These are phyloP conservation scores for Mycocentrospora acerina DNA, from an alignment of 2,329 filamentous ascomycete genomes.

Conservation along the genomic window DNA sequence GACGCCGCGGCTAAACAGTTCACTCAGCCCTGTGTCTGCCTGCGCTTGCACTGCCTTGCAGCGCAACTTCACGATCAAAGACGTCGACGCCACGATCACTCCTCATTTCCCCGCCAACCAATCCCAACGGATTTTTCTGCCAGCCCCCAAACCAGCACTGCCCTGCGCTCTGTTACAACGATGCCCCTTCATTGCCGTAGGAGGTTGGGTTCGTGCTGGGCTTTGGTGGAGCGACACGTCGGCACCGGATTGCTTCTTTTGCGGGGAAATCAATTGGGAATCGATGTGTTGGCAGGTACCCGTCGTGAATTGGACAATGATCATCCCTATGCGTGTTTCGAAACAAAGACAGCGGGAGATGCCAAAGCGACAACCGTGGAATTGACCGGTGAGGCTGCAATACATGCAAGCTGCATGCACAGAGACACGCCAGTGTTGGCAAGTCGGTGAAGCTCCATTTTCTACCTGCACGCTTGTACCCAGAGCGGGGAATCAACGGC, in stretches of 20 bases:
- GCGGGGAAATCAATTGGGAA: neutral
- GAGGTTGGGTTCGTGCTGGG: neutral
- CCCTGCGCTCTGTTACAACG: conserved; percentile 16
- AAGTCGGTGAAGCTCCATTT: conserved; percentile 27
- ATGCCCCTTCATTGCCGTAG: neutral
- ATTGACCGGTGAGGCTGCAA: conserved; percentile 31
- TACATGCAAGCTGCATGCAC: conserved; percentile 18
- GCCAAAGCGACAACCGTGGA: neutral
- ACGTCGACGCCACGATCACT: conserved; percentile 6
- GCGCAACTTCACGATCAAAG: conserved; percentile 10
- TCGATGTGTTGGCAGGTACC: neutral
- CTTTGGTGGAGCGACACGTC: conserved; percentile 1
- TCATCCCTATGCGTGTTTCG: neutral
- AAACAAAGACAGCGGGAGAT: neutral
- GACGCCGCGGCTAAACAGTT: neutral
- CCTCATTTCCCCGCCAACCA: conserved; percentile 13
- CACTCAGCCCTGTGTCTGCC: conserved; percentile 7
- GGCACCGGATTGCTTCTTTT: neutral
- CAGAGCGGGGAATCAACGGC: conserved; percentile 4
- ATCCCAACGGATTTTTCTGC: conserved; percentile 29
- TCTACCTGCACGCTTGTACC: conserved; percentile 9
- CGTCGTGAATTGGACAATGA: conserved; percentile 2
- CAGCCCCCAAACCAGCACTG: conserved; percentile 23
- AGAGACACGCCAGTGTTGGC: conserved; percentile 18
- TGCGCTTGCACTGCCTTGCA: conserved; percentile 12